Evolutionary conservation across 495 filamentous ascomycete species (phyloP).

Genomic region (Amorphotheca resinae): DNA sequence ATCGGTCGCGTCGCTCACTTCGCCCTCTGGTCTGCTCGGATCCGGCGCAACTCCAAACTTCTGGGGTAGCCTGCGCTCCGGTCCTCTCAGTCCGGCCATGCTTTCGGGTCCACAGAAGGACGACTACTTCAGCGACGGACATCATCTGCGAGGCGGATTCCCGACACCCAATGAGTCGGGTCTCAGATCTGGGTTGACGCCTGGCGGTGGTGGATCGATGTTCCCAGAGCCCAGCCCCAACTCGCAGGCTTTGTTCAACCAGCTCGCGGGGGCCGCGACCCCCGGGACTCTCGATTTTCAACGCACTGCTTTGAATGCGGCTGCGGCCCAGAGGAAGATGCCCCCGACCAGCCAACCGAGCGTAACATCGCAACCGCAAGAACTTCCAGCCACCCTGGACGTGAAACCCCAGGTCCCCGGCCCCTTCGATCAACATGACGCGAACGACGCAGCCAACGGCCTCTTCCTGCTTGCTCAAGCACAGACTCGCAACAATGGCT

Average conservation of each 20-base stretch:
- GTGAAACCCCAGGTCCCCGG: constrained; percentile 36
- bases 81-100: constrained; percentile 95
- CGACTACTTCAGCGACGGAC: constrained; percentile 63
- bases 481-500: constrained; percentile 10
- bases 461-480: constrained; percentile 76
- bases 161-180: constrained; percentile 91
- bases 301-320: constrained; percentile 74
- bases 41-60: constrained; percentile 56
- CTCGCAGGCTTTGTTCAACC: constrained; percentile 65
- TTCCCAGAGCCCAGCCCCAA: constrained; percentile 88
- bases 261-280: constrained; percentile 70
- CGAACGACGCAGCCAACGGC: constrained; percentile 89
- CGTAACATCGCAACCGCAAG: constrained; percentile 36
- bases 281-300: constrained; percentile 91
- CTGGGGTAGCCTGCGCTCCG: constrained; percentile 81
- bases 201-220: constrained; percentile 94
- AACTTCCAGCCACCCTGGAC: constrained; percentile 28
- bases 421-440: constrained; percentile 72
- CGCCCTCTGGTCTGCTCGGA: constrained; percentile 68
- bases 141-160: constrained; percentile 71
- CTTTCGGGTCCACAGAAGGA: constrained; percentile 64
- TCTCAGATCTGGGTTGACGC: constrained; percentile 80
- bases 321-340: constrained; percentile 40
- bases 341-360: constrained; percentile 20
- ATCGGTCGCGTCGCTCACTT: constrained; percentile 81